phyloP scores from a whole-genome alignment of 148 eudicot genomes.

The Chenopodium quinoa region DNA sequence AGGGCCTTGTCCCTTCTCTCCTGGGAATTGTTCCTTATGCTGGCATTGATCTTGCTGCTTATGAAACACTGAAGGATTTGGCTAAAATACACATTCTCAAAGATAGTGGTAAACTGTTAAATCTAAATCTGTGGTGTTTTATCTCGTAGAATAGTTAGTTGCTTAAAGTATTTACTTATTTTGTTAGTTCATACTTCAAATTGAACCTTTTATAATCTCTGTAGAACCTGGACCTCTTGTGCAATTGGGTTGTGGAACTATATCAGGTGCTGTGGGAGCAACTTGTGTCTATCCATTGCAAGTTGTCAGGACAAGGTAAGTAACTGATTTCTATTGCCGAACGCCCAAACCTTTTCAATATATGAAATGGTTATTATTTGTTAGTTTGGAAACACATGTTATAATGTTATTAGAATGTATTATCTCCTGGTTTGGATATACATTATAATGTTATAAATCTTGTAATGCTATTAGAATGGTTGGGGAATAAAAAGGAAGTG shows the following conservation, averaged over 20 bases:
- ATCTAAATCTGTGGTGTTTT: background rate
- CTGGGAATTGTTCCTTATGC: conserved; percentile 93
- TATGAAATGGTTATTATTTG: background rate
- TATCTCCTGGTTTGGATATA: background rate
- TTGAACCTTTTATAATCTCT: conserved; percentile 12
- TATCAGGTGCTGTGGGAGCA: conserved; percentile 95
- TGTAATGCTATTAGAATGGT: background rate
- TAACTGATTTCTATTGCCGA: background rate
- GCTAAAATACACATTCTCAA: conserved; percentile 60
- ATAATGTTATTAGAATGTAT: background rate
- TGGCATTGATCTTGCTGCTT: conserved; percentile 92
- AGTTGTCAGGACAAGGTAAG: conserved; percentile 93
- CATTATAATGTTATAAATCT: no score
- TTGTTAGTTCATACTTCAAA: conserved; percentile 11
- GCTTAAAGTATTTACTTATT: background rate
- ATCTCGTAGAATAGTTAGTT: background rate
- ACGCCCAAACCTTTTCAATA: background rate
- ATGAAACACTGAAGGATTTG: conserved; percentile 84
- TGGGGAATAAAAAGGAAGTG: background rate
- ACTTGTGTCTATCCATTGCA: conserved; percentile 95
- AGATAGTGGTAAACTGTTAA: conserved; percentile 54
- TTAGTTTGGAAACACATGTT: background rate
- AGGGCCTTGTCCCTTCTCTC: conserved; percentile 85
- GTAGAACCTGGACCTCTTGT: conserved; percentile 93
- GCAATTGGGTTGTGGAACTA: conserved; percentile 92